Base-by-base conservation (phyloP, 2,329 filamentous ascomycete genomes). In the Xylaria sp. region DNA sequence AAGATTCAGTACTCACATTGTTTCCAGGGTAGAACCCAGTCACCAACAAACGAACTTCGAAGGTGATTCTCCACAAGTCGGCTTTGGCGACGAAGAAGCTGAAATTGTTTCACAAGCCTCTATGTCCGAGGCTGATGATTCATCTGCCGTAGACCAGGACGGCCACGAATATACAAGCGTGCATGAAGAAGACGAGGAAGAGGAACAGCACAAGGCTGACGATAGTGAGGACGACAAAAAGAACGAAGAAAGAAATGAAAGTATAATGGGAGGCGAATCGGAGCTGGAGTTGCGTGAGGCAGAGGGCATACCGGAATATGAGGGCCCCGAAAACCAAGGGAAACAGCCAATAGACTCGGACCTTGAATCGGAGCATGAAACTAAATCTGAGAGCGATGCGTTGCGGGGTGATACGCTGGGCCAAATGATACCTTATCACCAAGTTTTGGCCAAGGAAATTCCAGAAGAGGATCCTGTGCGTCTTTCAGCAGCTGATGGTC, bases 401-500 rank as follows among this genome's bases (percentile, higher is more conserved):
- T n/a, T 15, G 28, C 38, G n/a, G 14, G 33, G 31, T 25, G 33
- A 3, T 31, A 28, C 4, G 25, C 28, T 47, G n/a, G 35, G 45
- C 31, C 23, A 25, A 3, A 35, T 57, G 45, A 25, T 23, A 40
- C 35, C 40, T 17, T 38, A 54, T 19, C 33, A n/a, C 15, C 60
- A 57, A 56, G 25, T n/a, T 9, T 12, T 14, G 11, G 17, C 19
- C 14, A 51, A 6, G 7, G 49, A 46, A 33, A 37, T 46, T 25
- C 12, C 46, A n/a, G 31, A 38, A 23, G 50, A 47, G 19, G 35
- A 15, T 4, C 25, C 47, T 43, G 28, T 21, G 15, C 64, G 68
- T 11, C 50, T 69, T 15, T 70, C 70, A 14, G 71, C 70, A 21
- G 70, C 70, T 40, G 70, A 73, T 17, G 72, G 72, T 7, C 71